Base-by-base conservation (phyloP, 2,329 filamentous ascomycete species). In the Endothia cerciana region DNA sequence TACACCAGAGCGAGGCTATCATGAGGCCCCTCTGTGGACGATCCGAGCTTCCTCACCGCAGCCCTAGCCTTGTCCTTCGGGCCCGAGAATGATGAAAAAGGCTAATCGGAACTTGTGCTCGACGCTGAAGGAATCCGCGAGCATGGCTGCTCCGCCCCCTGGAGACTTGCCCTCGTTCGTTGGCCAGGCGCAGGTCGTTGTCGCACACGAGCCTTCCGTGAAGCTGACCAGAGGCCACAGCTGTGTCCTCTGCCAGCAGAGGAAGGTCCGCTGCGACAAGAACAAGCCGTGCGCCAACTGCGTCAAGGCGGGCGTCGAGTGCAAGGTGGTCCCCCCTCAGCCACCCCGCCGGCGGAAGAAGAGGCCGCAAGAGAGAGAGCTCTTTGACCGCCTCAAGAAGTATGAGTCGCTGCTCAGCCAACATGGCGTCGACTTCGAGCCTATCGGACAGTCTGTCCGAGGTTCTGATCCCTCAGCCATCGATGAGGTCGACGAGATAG, bases 251-350 rank as follows among this genome's bases (percentile, higher is more conserved):
- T 94, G 91, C 73, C 90, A 93, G 74, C 89, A 91, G 74, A 87
- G 90, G 68, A 93, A 93, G 75, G 85, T 93, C 51, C 88, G 88
- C 67, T 93, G 91, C 76, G 88, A 92, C 76, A 90, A 89, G 76
- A 86, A 84, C 71, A 88, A 88, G 76, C 90, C 90, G 19, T 93
- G 91, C 73, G 81, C 84, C 71, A 89, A 90, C 76, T 92, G 90
- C 73, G 79, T 87, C 73, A 89, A 85, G 76, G 83, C 85, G 62
- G 78, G 82, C 28, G 83, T 83, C 40, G 85, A 91, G 70, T 93
- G 88, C 73, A 81, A 83, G 45, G 85, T 89, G 8, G 77, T 85
- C 69, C 79, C 86, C 72, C 79, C 87, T 71, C 76, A 87, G 73
- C 80, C 88, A 74, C 80, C 87, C 72, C 77, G 88, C 73, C 75